Base-by-base conservation (phyloP, 495 filamentous ascomycete genomes). In the Annulohypoxylon bovei region DNA sequence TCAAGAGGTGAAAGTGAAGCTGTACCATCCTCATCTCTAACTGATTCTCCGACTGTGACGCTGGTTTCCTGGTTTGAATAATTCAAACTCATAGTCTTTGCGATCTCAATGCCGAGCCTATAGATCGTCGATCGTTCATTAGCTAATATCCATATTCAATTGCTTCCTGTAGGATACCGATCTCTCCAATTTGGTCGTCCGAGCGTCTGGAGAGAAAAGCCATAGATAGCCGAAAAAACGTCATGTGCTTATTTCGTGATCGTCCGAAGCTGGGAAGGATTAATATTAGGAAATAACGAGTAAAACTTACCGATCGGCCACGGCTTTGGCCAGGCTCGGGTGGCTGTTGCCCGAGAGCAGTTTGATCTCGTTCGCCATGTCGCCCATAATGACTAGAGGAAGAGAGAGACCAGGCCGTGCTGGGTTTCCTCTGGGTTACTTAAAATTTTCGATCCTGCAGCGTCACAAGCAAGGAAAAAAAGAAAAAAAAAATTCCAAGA, bases 21-120 rank as follows among this genome's bases (percentile, higher is more conserved):
- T 75, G 83, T 92, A 91, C 91, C 75, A 89, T 97, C 94, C 85
- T 98, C 94, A 81, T 99, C 94, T 77, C 95, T 89, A 35, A 99
- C 95, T 70, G 91, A 94, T 81, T 99, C 95, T 77, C 94, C 95
- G 67, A 99, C 96, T 11, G 95, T 97, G 59, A 99, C 93, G 68
- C 92, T 95, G 12, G 93, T 98, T 78, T 99, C 95, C 75, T 98
- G 94, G 84, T 99, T 99, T 53, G 95, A 97, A 81, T 97, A 97
- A 77, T 98, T 94, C 73, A 97, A 85, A 65, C 94, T 93, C 83
- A 97, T 89, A 52, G 97, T 94, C 84, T 95, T 95, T 71, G 93
- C 92, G 75, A 95, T 83, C 75, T 98, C 93, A 76, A 98, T 95
- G 44, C 95, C 95, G 65, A 99, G 89, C 58, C 95, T 95, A 72